phyloP scores from a whole-genome alignment of 2,329 filamentous ascomycete genomes.

The Trichoderma aggressivum region DNA sequence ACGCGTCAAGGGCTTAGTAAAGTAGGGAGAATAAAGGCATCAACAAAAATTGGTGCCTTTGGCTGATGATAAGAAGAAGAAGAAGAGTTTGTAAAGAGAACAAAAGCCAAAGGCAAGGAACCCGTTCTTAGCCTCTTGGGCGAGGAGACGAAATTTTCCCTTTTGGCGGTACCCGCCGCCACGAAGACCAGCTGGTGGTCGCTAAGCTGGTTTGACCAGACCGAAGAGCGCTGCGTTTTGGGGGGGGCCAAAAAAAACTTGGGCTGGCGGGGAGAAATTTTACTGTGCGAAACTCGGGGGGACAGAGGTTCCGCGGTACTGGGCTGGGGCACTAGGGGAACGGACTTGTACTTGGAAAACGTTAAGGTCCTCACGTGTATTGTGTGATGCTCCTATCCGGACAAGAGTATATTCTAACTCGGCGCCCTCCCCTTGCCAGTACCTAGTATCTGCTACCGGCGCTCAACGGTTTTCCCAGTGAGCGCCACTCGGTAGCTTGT shows the following conservation, averaged over 20 bases:
- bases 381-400: neutral
- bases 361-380: neutral
- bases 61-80: neutral
- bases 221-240: neutral
- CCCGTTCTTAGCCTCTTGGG: neutral
- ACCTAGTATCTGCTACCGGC: neutral
- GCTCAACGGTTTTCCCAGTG: neutral
- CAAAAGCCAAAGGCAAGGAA: neutral
- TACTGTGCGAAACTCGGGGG: neutral
- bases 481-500: neutral
- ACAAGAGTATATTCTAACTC: neutral
- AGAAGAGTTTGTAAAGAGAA: neutral
- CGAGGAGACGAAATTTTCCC: slow-evolving; percentile 7
- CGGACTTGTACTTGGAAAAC: neutral
- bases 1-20: slow-evolving; percentile 3
- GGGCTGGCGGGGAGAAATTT: neutral
- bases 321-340: neutral
- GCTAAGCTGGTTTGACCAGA: slow-evolving; percentile 4
- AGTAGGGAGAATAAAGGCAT: slow-evolving; percentile 3
- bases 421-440: neutral
- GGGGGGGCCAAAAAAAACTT: neutral
- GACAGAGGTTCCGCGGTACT: neutral
- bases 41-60: neutral
- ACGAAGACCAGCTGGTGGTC: slow-evolving; percentile 10
- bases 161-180: slow-evolving; percentile 12